Evolutionary conservation across 2,329 filamentous ascomycete species (phyloP).

Genomic region (Fonsecaea pedrosoi): DNA sequence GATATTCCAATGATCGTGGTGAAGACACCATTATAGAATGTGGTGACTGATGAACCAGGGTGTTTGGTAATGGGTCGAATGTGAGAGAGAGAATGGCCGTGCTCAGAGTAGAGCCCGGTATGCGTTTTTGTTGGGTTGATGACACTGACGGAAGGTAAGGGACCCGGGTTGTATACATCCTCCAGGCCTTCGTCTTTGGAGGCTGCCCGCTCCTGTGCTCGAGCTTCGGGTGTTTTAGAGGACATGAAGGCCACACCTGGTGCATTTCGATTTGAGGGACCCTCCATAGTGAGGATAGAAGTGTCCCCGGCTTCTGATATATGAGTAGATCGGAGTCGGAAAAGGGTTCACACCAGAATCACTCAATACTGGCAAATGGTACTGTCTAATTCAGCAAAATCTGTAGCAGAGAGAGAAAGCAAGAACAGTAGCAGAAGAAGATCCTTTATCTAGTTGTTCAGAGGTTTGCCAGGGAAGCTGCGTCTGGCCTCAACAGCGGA

Average conservation of each 20-base stretch:
- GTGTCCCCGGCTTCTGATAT: neutral
- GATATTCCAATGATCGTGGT: constrained; percentile 39
- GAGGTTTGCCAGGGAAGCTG: neutral
- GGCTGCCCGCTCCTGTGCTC: constrained; percentile 2
- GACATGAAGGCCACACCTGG: constrained; percentile 4
- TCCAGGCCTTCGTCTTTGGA: constrained; percentile 10
- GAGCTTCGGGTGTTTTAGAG: constrained; percentile 5
- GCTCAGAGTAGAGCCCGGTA: constrained; percentile 32
- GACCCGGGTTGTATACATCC: neutral
- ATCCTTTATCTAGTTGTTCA: neutral
- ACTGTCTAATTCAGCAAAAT: neutral
- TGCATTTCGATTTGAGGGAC: neutral
- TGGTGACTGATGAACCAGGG: constrained; percentile 34
- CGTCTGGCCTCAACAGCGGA: neutral
- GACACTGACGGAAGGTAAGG: neutral
- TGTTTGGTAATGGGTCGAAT: constrained; percentile 39
- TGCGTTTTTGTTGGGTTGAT: constrained; percentile 10
- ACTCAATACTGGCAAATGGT: neutral
- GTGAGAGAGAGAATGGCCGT: constrained; percentile 33
- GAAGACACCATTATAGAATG: constrained; percentile 41
- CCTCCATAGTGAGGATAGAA: neutral
- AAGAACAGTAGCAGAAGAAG: neutral
- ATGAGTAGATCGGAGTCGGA: neutral
- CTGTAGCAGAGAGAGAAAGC: neutral
- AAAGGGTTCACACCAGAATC: neutral